Conservation (phyloP, 108 stramenopile genomes). For the Stephanodiscus triporus region DNA sequence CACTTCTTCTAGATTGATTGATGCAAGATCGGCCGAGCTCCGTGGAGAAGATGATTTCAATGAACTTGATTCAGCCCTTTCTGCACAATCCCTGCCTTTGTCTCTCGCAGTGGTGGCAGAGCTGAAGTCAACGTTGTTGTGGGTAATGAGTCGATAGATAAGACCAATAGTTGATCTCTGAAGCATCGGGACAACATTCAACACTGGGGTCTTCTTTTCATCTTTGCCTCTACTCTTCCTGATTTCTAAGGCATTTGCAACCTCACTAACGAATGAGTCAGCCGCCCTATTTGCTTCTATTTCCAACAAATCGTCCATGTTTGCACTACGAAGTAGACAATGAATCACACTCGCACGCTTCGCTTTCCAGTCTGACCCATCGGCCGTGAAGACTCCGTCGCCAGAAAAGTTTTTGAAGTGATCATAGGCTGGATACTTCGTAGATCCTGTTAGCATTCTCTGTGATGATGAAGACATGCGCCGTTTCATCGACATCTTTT, state of each 20-base stretch:
- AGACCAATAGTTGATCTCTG: constrained; percentile 78
- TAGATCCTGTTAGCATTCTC: constrained; percentile 55
- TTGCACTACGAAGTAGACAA: constrained; percentile 49
- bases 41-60: neutral
- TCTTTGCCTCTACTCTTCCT: neutral
- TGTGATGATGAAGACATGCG: constrained; percentile 14
- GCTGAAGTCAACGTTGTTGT: constrained; percentile 39
- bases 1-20: constrained; percentile 6
- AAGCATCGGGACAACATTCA: constrained; percentile 76
- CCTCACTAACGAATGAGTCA: constrained; percentile 47
- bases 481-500: constrained; percentile 16
- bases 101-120: constrained; percentile 7
- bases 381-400: constrained; percentile 89
- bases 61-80: neutral
- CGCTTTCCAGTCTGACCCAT: constrained; percentile 89
- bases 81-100: constrained; percentile 6
- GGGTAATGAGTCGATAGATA: constrained; percentile 84
- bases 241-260: constrained; percentile 7
- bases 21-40: neutral
- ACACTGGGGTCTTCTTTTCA: neutral
- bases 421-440: constrained; percentile 90
- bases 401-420: constrained; percentile 93
- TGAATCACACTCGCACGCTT: constrained; percentile 89
- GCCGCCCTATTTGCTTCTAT: constrained; percentile 67
- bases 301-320: constrained; percentile 49